Base-by-base conservation (phyloP, 2,329 filamentous ascomycete genomes). In the Arthroderma uncinatum region DNA sequence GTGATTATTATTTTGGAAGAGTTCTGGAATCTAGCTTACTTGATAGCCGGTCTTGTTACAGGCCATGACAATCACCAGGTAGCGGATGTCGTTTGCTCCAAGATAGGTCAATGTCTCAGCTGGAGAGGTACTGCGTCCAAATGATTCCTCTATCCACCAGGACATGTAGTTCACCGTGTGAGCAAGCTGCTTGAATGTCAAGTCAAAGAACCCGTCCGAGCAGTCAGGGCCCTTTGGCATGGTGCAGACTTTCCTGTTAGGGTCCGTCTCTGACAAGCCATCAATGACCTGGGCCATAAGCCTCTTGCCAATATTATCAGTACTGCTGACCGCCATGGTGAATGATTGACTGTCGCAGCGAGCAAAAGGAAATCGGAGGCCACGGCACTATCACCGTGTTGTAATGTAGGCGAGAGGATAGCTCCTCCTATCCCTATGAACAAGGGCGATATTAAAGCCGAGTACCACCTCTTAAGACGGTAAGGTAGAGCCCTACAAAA, bases 101-200 rank as follows among this genome's bases (percentile, higher is more conserved):
- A 64, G 50, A 54, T 65, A 65, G 2, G 44, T 16, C 28, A 57
- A 28, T 2, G 64, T 62, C 44, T 65, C 60, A 4, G 40, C 10
- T 0, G 40, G 25, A 4, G 50, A 53, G 8, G 47, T 57, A 4
- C 57, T 58, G 36, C 44, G 36, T 25, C 61, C 59, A 30, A 68
- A 56, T n/a, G 56, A 55, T 14, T 59, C 50, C 40, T 66, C 59
- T 34, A 69, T 65, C 67, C 65, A 69, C 55, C 53, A 60, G 1
- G 62, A 56, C 6, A 61, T 52, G 30, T 58, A 57, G 40, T 66
- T 62, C 3, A 68, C 62, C 0, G 65, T 64, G 14, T 58, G 58
- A 10, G 40, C 40, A 2, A 47, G 40, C 19, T 23, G 19, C 21
- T 25, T 23, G 5, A 47, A 47, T 12, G 40, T 47, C 2, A 47